Conservation (phyloP, 768 basidiomycete genomes). For the Clathrus columnatus region DNA sequence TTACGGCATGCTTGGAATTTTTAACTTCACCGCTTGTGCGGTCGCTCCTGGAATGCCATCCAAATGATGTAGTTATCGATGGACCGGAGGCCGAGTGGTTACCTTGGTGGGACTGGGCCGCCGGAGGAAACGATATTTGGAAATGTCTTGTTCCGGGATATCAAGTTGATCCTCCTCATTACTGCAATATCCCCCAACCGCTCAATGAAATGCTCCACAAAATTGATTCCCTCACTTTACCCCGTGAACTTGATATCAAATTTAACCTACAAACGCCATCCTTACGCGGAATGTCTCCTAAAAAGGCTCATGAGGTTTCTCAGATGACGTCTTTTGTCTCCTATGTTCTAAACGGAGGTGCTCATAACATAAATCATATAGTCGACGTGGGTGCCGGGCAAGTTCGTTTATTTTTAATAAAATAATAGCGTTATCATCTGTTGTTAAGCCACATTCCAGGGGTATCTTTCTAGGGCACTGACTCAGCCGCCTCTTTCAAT, state of each 20-base stretch:
- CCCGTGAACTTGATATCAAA: slow-evolving; percentile 2
- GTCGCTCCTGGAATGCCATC: slow-evolving; percentile 36
- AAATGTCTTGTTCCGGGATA: slow-evolving; percentile 11
- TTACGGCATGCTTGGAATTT: slow-evolving; percentile 5
- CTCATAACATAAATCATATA: slow-evolving; percentile 28
- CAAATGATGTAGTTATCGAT: slow-evolving; percentile 33
- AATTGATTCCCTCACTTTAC: slow-evolving; percentile 15
- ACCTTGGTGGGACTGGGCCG: slow-evolving; percentile 22
- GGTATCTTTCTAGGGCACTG: slow-evolving; percentile 51
- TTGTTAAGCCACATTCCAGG: slow-evolving; percentile 27
- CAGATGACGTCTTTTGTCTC: slow-evolving; percentile 52
- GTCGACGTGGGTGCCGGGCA: slow-evolving; percentile 75
- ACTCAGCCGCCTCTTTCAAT: slow-evolving; percentile 22
- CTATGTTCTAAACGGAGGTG: slow-evolving; percentile 25
- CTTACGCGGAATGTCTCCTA: slow-evolving; percentile 56
- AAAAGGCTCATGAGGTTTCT: slow-evolving; percentile 64
- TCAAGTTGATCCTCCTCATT: slow-evolving; percentile 11
- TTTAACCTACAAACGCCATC: neutral
- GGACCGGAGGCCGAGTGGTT: slow-evolving; percentile 14
- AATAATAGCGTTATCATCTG: neutral
- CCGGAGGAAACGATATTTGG: slow-evolving; percentile 13
- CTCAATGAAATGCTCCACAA: slow-evolving; percentile 13
- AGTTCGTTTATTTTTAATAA: slow-evolving; percentile 24
- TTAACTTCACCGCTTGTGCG: slow-evolving; percentile 17
- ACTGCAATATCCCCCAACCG: slow-evolving; percentile 11